Evolutionary conservation across 305 asterid species (phyloP).

Genomic region (Lippia alba): DNA sequence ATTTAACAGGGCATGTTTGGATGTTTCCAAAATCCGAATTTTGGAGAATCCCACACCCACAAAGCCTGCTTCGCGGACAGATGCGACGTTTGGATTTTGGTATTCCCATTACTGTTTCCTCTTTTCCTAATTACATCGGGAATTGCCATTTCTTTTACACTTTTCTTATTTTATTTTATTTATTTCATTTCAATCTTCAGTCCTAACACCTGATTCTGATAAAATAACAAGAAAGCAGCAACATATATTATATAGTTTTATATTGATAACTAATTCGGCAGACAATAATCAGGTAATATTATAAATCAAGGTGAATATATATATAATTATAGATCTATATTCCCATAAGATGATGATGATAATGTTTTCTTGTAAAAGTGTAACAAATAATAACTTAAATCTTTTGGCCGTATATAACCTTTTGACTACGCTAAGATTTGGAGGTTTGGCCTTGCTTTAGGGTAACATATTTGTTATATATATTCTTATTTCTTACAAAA

Average conservation of each 20-base stretch:
- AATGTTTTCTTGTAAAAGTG: background rate
- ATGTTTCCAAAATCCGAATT: conserved; percentile 41
- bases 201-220: no score
- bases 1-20: conserved; percentile 36
- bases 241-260: no score
- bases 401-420: background rate
- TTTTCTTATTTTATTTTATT: background rate
- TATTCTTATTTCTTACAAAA: background rate
- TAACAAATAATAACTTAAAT: background rate
- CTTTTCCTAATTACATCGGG: conserved; percentile 12
- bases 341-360: no score
- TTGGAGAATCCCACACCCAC: conserved; percentile 32
- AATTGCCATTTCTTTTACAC: conserved; percentile 22
- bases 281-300: no score
- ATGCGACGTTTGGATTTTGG: conserved; percentile 38
- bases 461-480: conserved; percentile 31
- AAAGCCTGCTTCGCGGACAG: conserved; percentile 15
- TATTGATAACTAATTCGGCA: no score
- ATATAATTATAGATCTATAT: no score
- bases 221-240: no score
- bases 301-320: no score
- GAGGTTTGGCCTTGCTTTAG: conserved; percentile 31
- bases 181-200: background rate
- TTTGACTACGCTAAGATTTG: background rate
- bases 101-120: background rate